Evolutionary conservation across 2,329 filamentous ascomycete species (phyloP).

Genomic region (Sclerotinia glacialis): DNA sequence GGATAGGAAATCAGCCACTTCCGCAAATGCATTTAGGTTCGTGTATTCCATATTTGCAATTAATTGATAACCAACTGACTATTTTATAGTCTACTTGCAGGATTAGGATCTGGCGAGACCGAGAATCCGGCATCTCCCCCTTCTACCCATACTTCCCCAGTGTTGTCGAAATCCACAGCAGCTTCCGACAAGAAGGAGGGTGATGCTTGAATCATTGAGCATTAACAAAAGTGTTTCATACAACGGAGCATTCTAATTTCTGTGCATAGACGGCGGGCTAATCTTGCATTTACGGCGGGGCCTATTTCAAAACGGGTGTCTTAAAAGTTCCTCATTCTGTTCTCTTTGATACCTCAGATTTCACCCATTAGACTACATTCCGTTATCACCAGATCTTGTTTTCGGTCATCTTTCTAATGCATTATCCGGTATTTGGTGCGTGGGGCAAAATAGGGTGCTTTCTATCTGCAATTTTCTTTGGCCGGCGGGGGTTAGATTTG

Average conservation of each 20-base stretch:
- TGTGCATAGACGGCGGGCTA: conserved; percentile 46
- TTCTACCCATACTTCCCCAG: conserved; percentile 64
- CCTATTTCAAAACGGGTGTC: conserved; percentile 43
- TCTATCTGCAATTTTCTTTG: conserved; percentile 33
- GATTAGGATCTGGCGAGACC: conserved; percentile 49
- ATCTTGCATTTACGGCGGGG: conserved; percentile 47
- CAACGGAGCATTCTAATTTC: conserved; percentile 43
- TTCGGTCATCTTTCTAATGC: conserved; percentile 30
- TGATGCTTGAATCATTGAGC: conserved; percentile 41
- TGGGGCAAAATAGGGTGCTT: conserved; percentile 38
- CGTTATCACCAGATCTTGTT: conserved; percentile 38
- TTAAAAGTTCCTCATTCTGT: conserved; percentile 46
- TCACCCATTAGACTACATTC: conserved; percentile 40
- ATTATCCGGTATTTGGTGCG: conserved; percentile 35
- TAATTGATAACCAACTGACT: conserved; percentile 32
- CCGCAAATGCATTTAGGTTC: conserved; percentile 93
- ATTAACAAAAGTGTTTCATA: conserved; percentile 42
- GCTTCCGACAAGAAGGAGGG: conserved; percentile 54
- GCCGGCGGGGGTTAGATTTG: conserved; percentile 34
- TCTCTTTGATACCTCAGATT: conserved; percentile 47
- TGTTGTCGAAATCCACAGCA: conserved; percentile 60
- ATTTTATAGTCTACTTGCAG: conserved; percentile 49
- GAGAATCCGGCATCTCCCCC: conserved; percentile 68
- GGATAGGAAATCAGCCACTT: conserved; percentile 60
- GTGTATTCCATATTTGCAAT: conserved; percentile 36